Conservation (phyloP, 176 grass and related monocot species). For the Juncus inflexus region DNA sequence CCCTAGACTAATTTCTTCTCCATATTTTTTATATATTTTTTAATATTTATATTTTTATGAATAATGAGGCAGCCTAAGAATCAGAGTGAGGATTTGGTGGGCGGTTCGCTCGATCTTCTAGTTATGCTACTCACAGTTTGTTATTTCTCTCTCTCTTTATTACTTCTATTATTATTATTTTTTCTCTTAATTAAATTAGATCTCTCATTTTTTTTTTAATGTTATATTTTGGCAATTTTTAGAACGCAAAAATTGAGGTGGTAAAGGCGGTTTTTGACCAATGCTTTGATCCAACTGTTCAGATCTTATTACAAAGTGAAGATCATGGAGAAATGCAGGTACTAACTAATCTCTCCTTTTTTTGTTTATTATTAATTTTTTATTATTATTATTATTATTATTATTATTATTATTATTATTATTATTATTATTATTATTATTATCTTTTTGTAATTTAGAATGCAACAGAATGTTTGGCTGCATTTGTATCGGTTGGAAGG, state of each 20-base stretch:
- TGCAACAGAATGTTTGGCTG: slow-evolving; percentile 93
- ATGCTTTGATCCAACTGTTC: slow-evolving; percentile 77
- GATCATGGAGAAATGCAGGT: slow-evolving; percentile 98
- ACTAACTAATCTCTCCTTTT: slow-evolving; percentile 9
- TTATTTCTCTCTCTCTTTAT: slow-evolving; percentile 10
- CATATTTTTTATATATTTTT: slow-evolving; percentile 4
- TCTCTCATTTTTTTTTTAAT: slow-evolving; percentile 2
- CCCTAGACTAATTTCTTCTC: background rate
- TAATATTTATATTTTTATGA: slow-evolving; percentile 14
- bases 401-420: slow-evolving; percentile 23
- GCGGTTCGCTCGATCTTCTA: slow-evolving; percentile 85
- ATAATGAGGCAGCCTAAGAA: slow-evolving; percentile 58
- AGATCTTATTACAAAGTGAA: slow-evolving; percentile 86
- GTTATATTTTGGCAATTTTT: slow-evolving; percentile 27
- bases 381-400: background rate
- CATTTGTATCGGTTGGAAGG: slow-evolving; percentile 66
- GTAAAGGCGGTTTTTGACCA: slow-evolving; percentile 70
- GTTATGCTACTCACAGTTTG: slow-evolving; percentile 87
- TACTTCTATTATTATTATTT: background rate
- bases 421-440: slow-evolving; percentile 1
- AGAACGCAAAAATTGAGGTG: slow-evolving; percentile 70
- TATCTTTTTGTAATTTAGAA: slow-evolving; percentile 55
- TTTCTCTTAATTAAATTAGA: slow-evolving; percentile 4
- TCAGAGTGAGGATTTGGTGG: slow-evolving; percentile 63
- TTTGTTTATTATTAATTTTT: background rate